Conservation (phyloP, 73 alveolate genomes). For the Tetrahymena elliotti region DNA sequence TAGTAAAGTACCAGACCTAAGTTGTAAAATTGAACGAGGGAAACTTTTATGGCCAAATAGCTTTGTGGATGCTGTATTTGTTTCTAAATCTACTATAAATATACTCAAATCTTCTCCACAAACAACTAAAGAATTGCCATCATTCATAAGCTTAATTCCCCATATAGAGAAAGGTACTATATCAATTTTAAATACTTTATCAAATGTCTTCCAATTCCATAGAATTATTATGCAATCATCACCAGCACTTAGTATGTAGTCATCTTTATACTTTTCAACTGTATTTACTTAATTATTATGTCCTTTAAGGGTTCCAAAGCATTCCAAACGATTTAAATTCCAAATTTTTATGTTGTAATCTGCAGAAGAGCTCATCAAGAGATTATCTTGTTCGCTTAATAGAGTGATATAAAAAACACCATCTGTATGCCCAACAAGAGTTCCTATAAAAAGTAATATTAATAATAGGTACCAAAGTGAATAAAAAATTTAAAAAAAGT, state of each 20-base stretch:
- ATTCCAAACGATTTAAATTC: not conserved
- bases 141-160: not conserved
- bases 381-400: not conserved
- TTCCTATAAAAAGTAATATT: not conserved
- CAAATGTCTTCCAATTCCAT: not conserved
- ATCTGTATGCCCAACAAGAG: not conserved
- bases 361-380: not conserved
- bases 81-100: not conserved
- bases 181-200: not conserved
- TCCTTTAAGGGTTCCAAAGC: not conserved
- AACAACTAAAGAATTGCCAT: not conserved
- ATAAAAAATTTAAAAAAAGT: not conserved
- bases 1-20: not conserved
- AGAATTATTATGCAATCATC: not conserved
- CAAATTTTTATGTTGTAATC: not conserved
- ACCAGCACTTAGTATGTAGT: not conserved
- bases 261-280: not conserved
- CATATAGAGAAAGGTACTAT: not conserved
- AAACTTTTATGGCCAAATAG: not conserved
- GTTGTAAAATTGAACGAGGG: not conserved
- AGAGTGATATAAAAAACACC: not conserved
- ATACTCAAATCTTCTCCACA: not conserved
- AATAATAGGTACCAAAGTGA: not conserved
- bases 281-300: not conserved
- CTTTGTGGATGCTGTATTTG: not conserved